Evolutionary conservation across 2,329 filamentous ascomycete genomes (phyloP).

Genomic region (Fusarium devonianum): DNA sequence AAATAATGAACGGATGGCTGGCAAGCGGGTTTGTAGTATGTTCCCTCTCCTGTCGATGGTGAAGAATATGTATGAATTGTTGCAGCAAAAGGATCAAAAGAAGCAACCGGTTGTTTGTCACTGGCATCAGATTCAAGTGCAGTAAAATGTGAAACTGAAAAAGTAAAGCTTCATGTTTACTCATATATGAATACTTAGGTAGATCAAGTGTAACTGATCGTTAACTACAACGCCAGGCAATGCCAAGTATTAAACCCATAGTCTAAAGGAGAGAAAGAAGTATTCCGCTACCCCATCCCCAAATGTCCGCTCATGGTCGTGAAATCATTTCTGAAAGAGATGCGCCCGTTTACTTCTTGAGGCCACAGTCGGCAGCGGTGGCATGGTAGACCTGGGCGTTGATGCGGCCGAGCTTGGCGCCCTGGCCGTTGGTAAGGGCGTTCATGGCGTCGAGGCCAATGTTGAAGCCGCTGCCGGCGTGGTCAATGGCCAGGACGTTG

Average conservation of each 20-base stretch:
- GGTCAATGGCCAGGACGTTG: conserved; percentile 65
- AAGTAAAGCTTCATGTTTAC: conserved; percentile 27
- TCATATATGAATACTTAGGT: conserved; percentile 30
- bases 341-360: conserved; percentile 41
- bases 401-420: conserved; percentile 57
- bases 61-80: too few species aligned
- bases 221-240: conserved; percentile 39
- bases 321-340: conserved; percentile 4
- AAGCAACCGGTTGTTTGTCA: too few species aligned
- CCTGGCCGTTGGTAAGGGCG: conserved; percentile 60
- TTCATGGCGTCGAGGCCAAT: conserved; percentile 65
- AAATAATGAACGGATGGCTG: too few species aligned
- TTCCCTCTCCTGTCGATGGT: too few species aligned
- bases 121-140: background rate
- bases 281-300: conserved; percentile 15
- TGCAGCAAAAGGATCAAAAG: too few species aligned
- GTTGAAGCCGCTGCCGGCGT: conserved; percentile 59
- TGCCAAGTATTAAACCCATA: conserved; percentile 38
- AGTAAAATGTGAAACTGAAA: background rate
- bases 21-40: too few species aligned
- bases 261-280: conserved; percentile 36
- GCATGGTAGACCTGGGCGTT: conserved; percentile 58
- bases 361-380: conserved; percentile 52
- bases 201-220: conserved; percentile 32
- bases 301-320: conserved; percentile 24